Evolutionary conservation across 345 rosid species (phyloP), one percentile per base, ranked within the genome.

Genomic region (Anacardium occidentale): DNA sequence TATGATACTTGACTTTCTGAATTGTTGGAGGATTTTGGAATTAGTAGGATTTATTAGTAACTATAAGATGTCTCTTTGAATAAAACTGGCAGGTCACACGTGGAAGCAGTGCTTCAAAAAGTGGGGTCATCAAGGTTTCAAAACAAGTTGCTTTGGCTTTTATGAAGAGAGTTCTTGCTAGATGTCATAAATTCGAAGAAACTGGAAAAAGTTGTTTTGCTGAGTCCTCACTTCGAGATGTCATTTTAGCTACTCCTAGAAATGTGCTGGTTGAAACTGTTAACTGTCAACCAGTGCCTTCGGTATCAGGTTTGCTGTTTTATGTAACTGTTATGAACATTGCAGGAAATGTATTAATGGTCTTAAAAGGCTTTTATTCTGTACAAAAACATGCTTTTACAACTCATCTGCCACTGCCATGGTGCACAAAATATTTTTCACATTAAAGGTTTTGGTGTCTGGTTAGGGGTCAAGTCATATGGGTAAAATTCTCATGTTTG

Each of bases 201-300:
- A 79, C 88, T 12, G 92, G 87, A 53, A 79, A 74, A 72, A 85
- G 88, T 69, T 84, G 92, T 82, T 88, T 85, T 62, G 54, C 77
- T 32, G 88, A 88, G 52, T 82, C 89, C 77, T 54, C 82, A 61
- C 78, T 84, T 57, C 79, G 79, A 22, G 91, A 87, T 71, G 75
- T 75, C 72, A 76, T 85, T 70, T 73, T 75, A 34, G 77, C 83
- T 64, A 21, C 78, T 44, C 76, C 86, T 34, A 61, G 68, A 64
- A 74, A 52, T 63, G 26, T 52, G 68, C 74, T 55, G 32, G 53
- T 66, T 51, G 80, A 66, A 71, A 68, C 42, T 69, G 69, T 69
- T 11, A 62, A 60, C 52, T 64, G 68, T 48, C 74, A 57, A n/a
- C 64, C 62, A 32, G 70, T 63, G 51, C 61, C 72, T 52, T 57